Conservation (phyloP, 73 alveolate genomes). For the Diophrys sp. region DNA sequence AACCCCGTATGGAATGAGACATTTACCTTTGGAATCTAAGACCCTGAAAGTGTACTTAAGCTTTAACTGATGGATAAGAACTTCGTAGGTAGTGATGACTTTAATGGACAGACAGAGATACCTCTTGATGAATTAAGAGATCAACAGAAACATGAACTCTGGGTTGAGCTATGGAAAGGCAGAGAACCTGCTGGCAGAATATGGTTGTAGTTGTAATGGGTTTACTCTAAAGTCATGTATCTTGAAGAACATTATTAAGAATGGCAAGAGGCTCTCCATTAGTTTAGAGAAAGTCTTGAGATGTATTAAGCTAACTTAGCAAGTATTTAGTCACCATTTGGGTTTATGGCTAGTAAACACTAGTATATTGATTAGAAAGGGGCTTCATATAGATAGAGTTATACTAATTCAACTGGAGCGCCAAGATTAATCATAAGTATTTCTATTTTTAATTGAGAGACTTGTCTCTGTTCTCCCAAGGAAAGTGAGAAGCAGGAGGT, state of each 20-base stretch:
- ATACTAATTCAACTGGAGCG: too few relatives aligned
- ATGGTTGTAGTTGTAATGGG: constrained; percentile 33
- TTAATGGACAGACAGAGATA: constrained; percentile 40
- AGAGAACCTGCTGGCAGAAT: constrained; percentile 26
- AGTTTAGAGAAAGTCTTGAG: constrained; percentile 10
- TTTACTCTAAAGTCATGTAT: constrained; percentile 40
- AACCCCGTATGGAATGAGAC: constrained; percentile 72
- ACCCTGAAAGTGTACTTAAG: constrained; percentile 46
- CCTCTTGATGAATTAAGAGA: constrained; percentile 35
- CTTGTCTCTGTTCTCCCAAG: too few relatives aligned
- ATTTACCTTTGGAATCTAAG: constrained; percentile 48
- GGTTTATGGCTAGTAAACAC: constrained; percentile 21
- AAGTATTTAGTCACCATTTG: constrained; percentile 33
- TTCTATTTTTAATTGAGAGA: too few relatives aligned
- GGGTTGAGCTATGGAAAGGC: constrained; percentile 38
- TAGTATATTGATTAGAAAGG: too few relatives aligned
- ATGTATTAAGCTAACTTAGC: constrained; percentile 3
- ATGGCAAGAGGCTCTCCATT: constrained; percentile 29
- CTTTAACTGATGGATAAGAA: constrained; percentile 48
- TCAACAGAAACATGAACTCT: constrained; percentile 55
- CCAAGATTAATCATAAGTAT: too few relatives aligned
- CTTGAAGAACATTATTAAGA: constrained; percentile 9
- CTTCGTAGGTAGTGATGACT: constrained; percentile 49
- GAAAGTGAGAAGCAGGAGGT: too few relatives aligned
- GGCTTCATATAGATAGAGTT: too few relatives aligned